A percentile compares a stretch with the other conserved stretches of the same genome.
phyloP scores from a whole-genome alignment of 352 stramenopile species.

The Phytophthora quininea region DNA sequence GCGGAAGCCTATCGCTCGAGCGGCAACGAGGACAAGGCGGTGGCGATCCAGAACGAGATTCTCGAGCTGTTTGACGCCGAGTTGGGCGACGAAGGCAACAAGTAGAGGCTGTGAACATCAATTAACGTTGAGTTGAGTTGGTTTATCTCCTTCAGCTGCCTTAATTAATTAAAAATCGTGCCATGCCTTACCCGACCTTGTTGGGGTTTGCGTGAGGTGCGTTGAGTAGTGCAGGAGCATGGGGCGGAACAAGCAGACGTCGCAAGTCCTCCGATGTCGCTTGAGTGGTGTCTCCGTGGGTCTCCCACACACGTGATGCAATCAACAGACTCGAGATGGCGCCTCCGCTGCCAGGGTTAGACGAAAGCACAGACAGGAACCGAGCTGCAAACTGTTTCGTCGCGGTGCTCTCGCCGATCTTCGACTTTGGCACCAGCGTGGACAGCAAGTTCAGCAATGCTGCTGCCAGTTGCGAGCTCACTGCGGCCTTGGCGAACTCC shows the following conservation, averaged over 20 bases:
- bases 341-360: conserved; percentile 82
- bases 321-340: conserved; percentile 83
- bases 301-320: conserved; percentile 84
- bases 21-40: conserved; percentile 78
- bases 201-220: conserved; percentile 85
- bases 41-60: conserved; percentile 83
- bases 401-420: conserved; percentile 75
- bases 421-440: conserved; percentile 81
- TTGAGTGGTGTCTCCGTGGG: conserved; percentile 80
- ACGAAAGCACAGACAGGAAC: conserved; percentile 84
- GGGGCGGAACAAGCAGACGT: conserved; percentile 70
- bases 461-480: conserved; percentile 80
- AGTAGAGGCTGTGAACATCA: conserved; percentile 30
- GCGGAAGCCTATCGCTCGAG: conserved; percentile 77
- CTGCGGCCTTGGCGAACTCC: conserved; percentile 80
- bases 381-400: conserved; percentile 86
- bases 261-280: conserved; percentile 82
- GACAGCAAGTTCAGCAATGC: conserved; percentile 85
- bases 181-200: conserved; percentile 64
- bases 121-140: conserved; percentile 29
- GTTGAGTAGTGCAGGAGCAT: conserved; percentile 80
- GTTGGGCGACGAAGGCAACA: conserved; percentile 30
- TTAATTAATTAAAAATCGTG: conserved; percentile 7
- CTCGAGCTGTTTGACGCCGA: conserved; percentile 74
- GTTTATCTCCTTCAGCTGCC: conserved; percentile 15